phyloP scores from a whole-genome alignment of 441 rosid species.

The Populus hybrid region DNA sequence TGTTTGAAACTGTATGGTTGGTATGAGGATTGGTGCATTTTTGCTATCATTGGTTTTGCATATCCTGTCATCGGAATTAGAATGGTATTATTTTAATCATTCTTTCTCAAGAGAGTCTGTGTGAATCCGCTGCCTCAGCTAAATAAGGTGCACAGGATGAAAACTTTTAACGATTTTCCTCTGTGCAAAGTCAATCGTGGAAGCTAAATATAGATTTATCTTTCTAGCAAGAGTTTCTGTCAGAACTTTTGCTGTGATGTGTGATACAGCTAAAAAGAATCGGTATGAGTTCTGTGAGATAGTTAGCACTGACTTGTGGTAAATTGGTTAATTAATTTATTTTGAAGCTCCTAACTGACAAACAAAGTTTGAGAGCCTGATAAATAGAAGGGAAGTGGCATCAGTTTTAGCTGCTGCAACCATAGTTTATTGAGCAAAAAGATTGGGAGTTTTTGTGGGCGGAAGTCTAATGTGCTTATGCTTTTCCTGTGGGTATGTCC shows the following conservation, averaged over 20 bases:
- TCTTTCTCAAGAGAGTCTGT: neutral
- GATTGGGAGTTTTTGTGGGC: neutral
- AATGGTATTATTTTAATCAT: neutral
- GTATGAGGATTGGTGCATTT: neutral
- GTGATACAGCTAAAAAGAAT: neutral
- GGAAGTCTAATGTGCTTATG: neutral
- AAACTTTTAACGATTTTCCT: neutral
- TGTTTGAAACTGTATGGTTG: neutral
- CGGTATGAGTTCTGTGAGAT: neutral
- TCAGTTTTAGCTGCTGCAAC: neutral
- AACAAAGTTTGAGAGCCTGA: neutral
- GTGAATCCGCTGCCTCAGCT: neutral
- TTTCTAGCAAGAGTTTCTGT: neutral
- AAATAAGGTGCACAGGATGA: neutral
- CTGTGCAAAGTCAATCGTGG: neutral
- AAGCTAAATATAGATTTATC: neutral
- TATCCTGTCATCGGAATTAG: neutral
- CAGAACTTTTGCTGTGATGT: constrained; percentile 4
- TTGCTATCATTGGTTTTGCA: neutral
- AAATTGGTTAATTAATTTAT: neutral
- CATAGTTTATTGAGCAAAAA: neutral
- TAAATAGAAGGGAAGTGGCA: neutral
- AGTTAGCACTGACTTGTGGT: neutral
- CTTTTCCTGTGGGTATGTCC: neutral
- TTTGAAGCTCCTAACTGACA: neutral